Evolutionary conservation across 2,329 filamentous ascomycete genomes (phyloP), one percentile per base, ranked within the genome.

Genomic region (Plenodomus tracheiphilus): DNA sequence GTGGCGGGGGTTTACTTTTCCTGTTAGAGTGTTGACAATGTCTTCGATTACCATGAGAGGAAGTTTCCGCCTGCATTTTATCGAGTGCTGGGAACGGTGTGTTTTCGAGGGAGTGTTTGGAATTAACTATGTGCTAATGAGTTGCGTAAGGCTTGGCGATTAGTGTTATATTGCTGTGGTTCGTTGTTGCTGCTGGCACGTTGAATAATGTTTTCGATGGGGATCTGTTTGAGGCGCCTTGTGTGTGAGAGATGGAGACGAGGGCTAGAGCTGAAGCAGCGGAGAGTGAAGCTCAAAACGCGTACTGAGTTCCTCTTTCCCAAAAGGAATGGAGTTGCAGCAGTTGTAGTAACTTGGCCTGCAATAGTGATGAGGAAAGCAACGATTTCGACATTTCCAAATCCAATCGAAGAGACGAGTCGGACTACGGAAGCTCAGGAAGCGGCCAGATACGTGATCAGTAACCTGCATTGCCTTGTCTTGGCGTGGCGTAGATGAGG

Each of bases 1-100:
- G 5, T 83, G 81, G 81, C 85, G 81, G 81, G 79, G 80, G 1
- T 84, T 84, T 47, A 82, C 77, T 0, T 85, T 85, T 56, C 82
- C 81, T 0, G 58, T 82, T 13, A 82, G 82, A 1, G 81, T 83
- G 2, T 65, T 61, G 25, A 52, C 62, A 0, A 61, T 65, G 62
- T 73, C 68, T 15, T 80, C 78, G 0, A 71, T 74, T 4, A 68
- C 69, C 13, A 69, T 81, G 21, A 80, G 76, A 1, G 74, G 22
- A 79, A 83, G 55, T 68, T 85, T 46, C 77, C 78, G 0, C 83
- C 77, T n/a, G 52, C 54, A 0, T 83, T 85, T 59, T 85, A 85
- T 55, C 70, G 70, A 20, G 69, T 85, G 0, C 57, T 85, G 2
- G 81, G 81, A 11, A 84, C 79, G 1, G 62, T 59, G 22, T 51